Conservation (phyloP, 768 basidiomycete species). For the Exsudoporus frostii region DNA sequence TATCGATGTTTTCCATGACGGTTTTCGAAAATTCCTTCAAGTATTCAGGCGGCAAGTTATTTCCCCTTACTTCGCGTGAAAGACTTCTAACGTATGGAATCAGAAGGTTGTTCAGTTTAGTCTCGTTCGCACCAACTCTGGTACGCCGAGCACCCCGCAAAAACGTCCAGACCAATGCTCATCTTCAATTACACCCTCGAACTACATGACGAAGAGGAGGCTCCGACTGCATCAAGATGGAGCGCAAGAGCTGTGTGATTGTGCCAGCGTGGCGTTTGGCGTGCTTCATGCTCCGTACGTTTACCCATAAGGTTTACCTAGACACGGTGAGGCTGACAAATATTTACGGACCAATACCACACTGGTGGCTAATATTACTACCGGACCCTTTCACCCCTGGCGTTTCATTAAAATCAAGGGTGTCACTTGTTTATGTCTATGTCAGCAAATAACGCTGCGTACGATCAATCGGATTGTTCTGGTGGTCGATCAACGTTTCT, state of each 20-base stretch:
- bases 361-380: conserved; percentile 17
- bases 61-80: conserved; percentile 2
- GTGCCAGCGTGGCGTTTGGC: conserved; percentile 14
- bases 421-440: conserved; percentile 10
- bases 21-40: conserved; percentile 13
- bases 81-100: conserved; percentile 16
- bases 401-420: conserved; percentile 20
- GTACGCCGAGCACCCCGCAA: conserved; percentile 1
- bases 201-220: conserved; percentile 1
- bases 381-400: conserved; percentile 20
- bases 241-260: conserved; percentile 13
- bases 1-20: not conserved
- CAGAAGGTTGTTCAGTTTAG: conserved; percentile 4
- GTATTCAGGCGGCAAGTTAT: not conserved
- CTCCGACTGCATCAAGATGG: conserved; percentile 5
- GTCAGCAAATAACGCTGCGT: conserved; percentile 11
- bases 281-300: conserved; percentile 16
- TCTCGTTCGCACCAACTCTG: not conserved
- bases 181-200: conserved; percentile 8
- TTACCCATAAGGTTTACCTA: conserved; percentile 3
- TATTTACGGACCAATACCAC: conserved; percentile 14
- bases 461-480: conserved; percentile 6
- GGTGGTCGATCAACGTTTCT: conserved; percentile 4
- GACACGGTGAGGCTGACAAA: conserved; percentile 22
- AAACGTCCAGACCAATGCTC: conserved; percentile 1